Base-by-base conservation (phyloP, 306 rosid genomes). In the Malus sylvestris region DNA sequence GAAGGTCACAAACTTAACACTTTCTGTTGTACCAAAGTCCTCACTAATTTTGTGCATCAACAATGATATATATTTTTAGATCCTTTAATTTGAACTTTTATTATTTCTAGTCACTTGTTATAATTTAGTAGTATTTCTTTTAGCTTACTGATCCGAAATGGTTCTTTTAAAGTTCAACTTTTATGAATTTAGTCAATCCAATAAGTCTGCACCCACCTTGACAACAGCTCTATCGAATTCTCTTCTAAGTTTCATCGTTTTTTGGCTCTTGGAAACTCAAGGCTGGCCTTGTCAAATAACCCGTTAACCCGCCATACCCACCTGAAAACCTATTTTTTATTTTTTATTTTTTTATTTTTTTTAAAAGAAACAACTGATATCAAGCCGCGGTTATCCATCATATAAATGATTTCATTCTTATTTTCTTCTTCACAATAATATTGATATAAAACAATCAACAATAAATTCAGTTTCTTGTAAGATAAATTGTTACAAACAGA, bases 401-500 rank as follows among this genome's bases (percentile, higher is more conserved):
- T 6, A 58, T 22, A 22, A 59, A 22, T 23, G 13, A n/a, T 59
- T 59, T 59, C n/a, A 9, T 16, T 53, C 22, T 11, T 13, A 46
- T 46, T 14, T 53, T 53, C 3, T 8, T 40, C 12, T 40, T 40
- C 8, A 49, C 25, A 27, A 61, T 5, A 13, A 61, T 61, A 25
- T 61, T 55, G 52, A 23, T n/a, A 33, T 35, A 35, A 15, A 72
- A 72, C 30, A 33, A 72, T 72, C 23, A 18, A 15, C 51, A 30
- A 4, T 11, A 11, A 61, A 62, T 22, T 76, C 14, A 25, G 40
- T 32, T 67, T n/a, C 10, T 64, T 49, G 45, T 23, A 73, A n/a
- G 20, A 25, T 35, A 35, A 62, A 71, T 59, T 14, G 19, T 81
- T 76, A 55, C 81, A 76, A 40, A 81, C 40, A 15, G 18, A 53